Evolutionary conservation across 2,329 filamentous ascomycete genomes (phyloP).

Genomic region (Clonostachys chloroleuca): DNA sequence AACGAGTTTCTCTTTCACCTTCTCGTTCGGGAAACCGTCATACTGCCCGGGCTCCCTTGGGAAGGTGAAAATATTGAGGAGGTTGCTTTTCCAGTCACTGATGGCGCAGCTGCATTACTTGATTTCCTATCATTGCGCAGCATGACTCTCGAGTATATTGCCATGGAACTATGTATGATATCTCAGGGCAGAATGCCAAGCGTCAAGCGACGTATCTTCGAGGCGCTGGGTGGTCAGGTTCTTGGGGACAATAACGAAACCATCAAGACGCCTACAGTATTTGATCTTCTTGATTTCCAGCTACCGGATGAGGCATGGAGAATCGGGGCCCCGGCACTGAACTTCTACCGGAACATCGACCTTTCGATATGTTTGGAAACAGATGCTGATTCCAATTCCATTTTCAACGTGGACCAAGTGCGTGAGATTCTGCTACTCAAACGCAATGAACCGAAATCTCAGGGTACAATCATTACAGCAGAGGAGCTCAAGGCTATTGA

Average conservation of each 20-base stretch:
- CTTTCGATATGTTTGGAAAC: conserved; percentile 60
- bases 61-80: conserved; percentile 59
- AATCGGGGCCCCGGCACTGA: conserved; percentile 45
- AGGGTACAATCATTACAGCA: conserved; percentile 40
- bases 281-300: conserved; percentile 91
- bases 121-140: conserved; percentile 77
- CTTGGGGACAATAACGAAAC: conserved; percentile 61
- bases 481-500: conserved; percentile 47
- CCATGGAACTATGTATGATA: conserved; percentile 77
- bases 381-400: conserved; percentile 47
- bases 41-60: conserved; percentile 68
- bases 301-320: conserved; percentile 45
- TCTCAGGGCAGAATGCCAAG: conserved; percentile 67
- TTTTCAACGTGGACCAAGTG: conserved; percentile 68
- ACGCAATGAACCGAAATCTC: conserved; percentile 54
- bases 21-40: conserved; percentile 66
- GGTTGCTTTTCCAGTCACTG: conserved; percentile 63
- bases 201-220: conserved; percentile 63
- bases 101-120: conserved; percentile 64
- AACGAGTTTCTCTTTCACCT: conserved; percentile 78
- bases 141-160: conserved; percentile 78
- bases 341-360: conserved; percentile 62
- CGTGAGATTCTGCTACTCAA: conserved; percentile 71
- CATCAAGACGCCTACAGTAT: conserved; percentile 69
- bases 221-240: conserved; percentile 75